Conservation (phyloP, 2,329 filamentous ascomycete species). For the Arthrinium puccinioides region DNA sequence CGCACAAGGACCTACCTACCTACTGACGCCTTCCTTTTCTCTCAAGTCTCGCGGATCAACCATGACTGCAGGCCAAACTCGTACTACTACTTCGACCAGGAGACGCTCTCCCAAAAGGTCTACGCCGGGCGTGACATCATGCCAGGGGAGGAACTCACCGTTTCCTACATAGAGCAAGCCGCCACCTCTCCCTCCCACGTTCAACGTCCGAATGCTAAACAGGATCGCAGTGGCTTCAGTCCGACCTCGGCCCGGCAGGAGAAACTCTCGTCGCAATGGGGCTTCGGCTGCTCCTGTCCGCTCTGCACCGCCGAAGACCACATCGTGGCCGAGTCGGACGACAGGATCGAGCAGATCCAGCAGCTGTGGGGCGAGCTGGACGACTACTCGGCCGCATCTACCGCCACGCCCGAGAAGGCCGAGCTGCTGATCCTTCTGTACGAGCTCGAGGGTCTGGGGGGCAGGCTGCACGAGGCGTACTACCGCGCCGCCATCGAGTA, state of each 20-base stretch:
- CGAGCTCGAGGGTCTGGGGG: constrained; percentile 24
- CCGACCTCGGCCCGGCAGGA: constrained; percentile 19
- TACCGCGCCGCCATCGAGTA: constrained; percentile 31
- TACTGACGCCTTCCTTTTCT: too few species aligned
- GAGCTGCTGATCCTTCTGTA: constrained; percentile 29
- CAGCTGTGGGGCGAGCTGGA: constrained; percentile 23
- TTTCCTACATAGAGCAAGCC: constrained; percentile 29
- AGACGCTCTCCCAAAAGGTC: constrained; percentile 27
- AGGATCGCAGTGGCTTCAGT: constrained; percentile 22
- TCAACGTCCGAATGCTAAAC: not conserved
- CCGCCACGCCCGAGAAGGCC: constrained; percentile 25
- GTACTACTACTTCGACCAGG: constrained; percentile 27
- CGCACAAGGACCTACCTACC: too few species aligned
- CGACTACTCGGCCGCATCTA: constrained; percentile 21
- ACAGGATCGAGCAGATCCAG: constrained; percentile 23
- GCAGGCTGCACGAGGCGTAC: constrained; percentile 25
- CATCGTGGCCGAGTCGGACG: constrained; percentile 23
- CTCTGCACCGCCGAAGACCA: constrained; percentile 22
- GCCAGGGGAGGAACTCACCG: constrained; percentile 32
- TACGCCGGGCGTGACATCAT: constrained; percentile 28
- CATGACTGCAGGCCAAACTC: constrained; percentile 34
- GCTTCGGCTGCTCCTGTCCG: constrained; percentile 29
- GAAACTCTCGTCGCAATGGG: constrained; percentile 25
- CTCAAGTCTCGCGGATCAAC: constrained; percentile 31
- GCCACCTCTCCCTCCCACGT: not conserved